Percentiles rank a stretch among this genome's conserved stretches.
Conservation (phyloP, 2,329 filamentous ascomycete genomes). For the Neofusicoccum umdonicola region DNA sequence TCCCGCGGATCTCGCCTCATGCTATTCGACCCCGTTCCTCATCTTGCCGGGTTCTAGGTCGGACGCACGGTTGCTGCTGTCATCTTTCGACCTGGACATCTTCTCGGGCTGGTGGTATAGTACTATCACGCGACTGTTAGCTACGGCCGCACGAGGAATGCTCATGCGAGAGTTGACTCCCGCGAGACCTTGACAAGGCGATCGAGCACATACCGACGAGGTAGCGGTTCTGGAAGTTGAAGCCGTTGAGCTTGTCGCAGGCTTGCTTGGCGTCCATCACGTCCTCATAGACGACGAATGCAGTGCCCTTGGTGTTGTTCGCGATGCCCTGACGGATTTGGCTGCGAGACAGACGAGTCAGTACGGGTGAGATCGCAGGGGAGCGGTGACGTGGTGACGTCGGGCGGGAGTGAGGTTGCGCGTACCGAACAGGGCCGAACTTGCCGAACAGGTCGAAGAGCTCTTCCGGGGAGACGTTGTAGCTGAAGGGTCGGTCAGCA, state of each 20-base stretch:
- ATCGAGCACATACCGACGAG: slow-evolving; percentile 74
- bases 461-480: slow-evolving; percentile 97
- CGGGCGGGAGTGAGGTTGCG: slow-evolving; percentile 22
- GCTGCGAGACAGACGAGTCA: slow-evolving; percentile 49
- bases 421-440: slow-evolving; percentile 91
- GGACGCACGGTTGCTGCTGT: slow-evolving; percentile 40
- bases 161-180: background rate
- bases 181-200: background rate
- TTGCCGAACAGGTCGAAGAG: slow-evolving; percentile 98
- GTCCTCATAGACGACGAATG: slow-evolving; percentile 99
- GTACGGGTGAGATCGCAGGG: slow-evolving; percentile 17
- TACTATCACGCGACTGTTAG: slow-evolving; percentile 44
- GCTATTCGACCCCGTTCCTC: slow-evolving; percentile 96
- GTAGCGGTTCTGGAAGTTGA: slow-evolving; percentile 99
- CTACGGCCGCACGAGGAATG: background rate
- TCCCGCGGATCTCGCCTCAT: slow-evolving; percentile 49
- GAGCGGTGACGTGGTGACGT: background rate
- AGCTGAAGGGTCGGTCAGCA: slow-evolving; percentile 56
- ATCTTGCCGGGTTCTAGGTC: slow-evolving; percentile 91
- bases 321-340: slow-evolving; percentile 99
- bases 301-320: slow-evolving; percentile 95
- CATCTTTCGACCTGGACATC: slow-evolving; percentile 84
- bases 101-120: slow-evolving; percentile 77
- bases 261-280: slow-evolving; percentile 98
- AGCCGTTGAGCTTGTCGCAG: slow-evolving; percentile 99